These are phyloP conservation scores for Scalesia atractyloides DNA, from an alignment of 129 eudicot species.

Conservation along the genomic window DNA sequence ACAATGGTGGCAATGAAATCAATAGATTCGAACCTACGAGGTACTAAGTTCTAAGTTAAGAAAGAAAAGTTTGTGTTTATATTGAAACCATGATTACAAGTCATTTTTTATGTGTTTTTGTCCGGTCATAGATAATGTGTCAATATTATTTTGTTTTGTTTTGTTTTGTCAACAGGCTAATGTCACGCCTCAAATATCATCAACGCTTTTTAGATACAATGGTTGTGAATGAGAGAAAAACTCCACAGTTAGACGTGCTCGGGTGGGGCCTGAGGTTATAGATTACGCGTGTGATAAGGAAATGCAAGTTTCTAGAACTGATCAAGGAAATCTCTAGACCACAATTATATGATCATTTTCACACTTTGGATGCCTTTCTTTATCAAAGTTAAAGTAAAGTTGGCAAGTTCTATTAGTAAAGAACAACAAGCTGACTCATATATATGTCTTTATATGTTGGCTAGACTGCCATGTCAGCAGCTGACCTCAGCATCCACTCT, in stretches of 20 bases:
- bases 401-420: conserved; percentile 33
- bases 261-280: too few relatives aligned
- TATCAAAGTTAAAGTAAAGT: conserved; percentile 44
- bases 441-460: conserved; percentile 19
- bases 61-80: conserved; percentile 18
- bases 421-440: conserved; percentile 24
- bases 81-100: conserved; percentile 26
- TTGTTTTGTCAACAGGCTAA: too few relatives aligned
- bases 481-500: conserved; percentile 47
- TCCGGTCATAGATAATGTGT: too few relatives aligned
- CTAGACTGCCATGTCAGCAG: conserved; percentile 44
- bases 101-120: neutral
- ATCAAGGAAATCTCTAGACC: neutral
- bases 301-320: too few relatives aligned
- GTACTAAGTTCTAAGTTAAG: conserved; percentile 40
- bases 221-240: too few relatives aligned
- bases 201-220: too few relatives aligned
- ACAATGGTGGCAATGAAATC: conserved; percentile 37
- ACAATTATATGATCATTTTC: conserved; percentile 27
- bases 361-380: conserved; percentile 31
- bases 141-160: too few relatives aligned
- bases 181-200: too few relatives aligned
- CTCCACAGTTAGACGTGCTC: too few relatives aligned
- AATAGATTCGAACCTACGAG: conserved; percentile 42
- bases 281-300: too few relatives aligned